Conservation (phyloP, 352 stramenopile species). For the Pythium oligandrum region DNA sequence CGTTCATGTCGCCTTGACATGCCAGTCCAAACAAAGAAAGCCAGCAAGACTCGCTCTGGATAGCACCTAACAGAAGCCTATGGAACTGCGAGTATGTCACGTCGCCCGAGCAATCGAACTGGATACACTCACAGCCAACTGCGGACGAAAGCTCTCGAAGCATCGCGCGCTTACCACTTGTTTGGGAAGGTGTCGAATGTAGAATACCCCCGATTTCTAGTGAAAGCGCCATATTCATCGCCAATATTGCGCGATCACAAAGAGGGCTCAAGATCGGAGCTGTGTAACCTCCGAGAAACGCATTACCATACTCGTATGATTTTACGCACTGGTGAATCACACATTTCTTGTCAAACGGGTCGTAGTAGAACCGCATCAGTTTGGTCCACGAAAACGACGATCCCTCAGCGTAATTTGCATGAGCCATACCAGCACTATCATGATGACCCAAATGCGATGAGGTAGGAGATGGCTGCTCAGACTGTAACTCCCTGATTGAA, state of each 20-base stretch:
- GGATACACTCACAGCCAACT: conserved; percentile 36
- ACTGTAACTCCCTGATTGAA: conserved; percentile 45
- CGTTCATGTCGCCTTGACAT: conserved; percentile 8
- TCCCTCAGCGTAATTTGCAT: conserved; percentile 38
- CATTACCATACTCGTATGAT: conserved; percentile 58
- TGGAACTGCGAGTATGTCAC: conserved; percentile 33
- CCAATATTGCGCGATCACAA: conserved; percentile 48
- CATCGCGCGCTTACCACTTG: conserved; percentile 39
- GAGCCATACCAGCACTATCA: conserved; percentile 24
- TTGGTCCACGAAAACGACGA: conserved; percentile 60
- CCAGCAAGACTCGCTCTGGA: conserved; percentile 42
- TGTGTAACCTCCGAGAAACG: conserved; percentile 42
- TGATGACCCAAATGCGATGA: conserved; percentile 10
- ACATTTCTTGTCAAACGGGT: conserved; percentile 47
- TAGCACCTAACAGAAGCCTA: conserved; percentile 28
- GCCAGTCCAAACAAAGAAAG: conserved; percentile 38
- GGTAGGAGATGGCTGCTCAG: conserved; percentile 21
- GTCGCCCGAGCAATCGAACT: conserved; percentile 31
- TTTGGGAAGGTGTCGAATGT: conserved; percentile 18
- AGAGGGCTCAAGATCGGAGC: conserved; percentile 48
- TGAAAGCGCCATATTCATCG: conserved; percentile 48
- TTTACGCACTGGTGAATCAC: conserved; percentile 56
- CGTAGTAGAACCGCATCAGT: conserved; percentile 56
- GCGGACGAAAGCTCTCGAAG: conserved; percentile 37
- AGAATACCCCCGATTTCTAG: conserved; percentile 47